A percentile compares a stretch with the other conserved stretches of the same genome.
Evolutionary conservation across 148 eudicot genomes (phyloP).

Genomic region (Silene conica): DNA sequence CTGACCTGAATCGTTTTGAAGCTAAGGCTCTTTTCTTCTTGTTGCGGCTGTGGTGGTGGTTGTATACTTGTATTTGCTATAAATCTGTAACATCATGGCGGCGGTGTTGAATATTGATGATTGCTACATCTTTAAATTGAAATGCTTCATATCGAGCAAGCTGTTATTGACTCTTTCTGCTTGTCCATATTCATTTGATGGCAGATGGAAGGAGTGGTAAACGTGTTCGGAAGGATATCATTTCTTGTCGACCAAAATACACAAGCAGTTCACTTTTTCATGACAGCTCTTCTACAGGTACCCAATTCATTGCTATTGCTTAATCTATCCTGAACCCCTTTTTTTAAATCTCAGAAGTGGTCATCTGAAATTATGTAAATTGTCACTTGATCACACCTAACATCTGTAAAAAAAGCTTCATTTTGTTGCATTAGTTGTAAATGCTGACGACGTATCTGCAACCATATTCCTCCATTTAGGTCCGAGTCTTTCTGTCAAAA

Average conservation of each 20-base stretch:
- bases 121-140: background rate
- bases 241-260: constrained; percentile 90
- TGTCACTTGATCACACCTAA: background rate
- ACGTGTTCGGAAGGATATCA: constrained; percentile 82
- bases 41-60: too few relatives aligned
- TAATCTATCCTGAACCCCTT: background rate
- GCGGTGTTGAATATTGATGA: background rate
- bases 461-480: too few relatives aligned
- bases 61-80: too few relatives aligned
- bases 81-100: background rate
- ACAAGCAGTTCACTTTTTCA: constrained; percentile 89
- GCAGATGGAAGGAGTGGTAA: constrained; percentile 93
- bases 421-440: too few relatives aligned
- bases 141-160: constrained; percentile 1
- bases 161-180: constrained; percentile 6
- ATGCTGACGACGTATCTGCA: too few relatives aligned
- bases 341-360: background rate
- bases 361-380: background rate
- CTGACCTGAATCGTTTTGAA: background rate
- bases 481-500: too few relatives aligned
- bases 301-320: constrained; percentile 5
- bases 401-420: too few relatives aligned
- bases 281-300: constrained; percentile 92
- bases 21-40: background rate
- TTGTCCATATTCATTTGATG: constrained; percentile 16